Percentiles rank a stretch among this genome's conserved stretches.
These are phyloP conservation scores for Biscogniauxia marginata DNA, from an alignment of 2,329 filamentous ascomycete species.

Conservation along the genomic window DNA sequence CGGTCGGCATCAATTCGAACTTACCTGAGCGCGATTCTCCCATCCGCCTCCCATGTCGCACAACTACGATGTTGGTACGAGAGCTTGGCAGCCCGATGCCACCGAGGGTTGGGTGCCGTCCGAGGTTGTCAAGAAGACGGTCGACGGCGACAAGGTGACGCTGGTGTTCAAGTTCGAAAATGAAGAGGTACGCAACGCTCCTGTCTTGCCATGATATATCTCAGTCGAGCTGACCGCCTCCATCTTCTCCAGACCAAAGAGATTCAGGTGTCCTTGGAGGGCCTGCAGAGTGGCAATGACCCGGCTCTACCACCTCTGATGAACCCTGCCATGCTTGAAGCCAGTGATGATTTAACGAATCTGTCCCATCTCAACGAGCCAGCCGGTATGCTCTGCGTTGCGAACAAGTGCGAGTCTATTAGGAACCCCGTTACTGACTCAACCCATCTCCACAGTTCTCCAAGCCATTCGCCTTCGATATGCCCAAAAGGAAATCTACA, in stretches of 20 bases:
- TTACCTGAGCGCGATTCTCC: constrained; percentile 6
- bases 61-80: constrained; percentile 92
- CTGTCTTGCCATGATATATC: not conserved
- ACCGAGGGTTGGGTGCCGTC: constrained; percentile 97
- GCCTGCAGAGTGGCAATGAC: constrained; percentile 74
- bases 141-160: constrained; percentile 81
- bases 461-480: constrained; percentile 98
- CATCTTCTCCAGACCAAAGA: constrained; percentile 63
- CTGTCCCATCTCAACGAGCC: constrained; percentile 97
- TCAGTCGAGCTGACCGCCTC: constrained; percentile 14
- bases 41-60: constrained; percentile 69
- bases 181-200: constrained; percentile 68
- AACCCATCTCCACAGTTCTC: constrained; percentile 60
- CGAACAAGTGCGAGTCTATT: constrained; percentile 1
- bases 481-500: constrained; percentile 98
- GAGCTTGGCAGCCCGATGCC: constrained; percentile 96
- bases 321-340: constrained; percentile 98
- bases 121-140: constrained; percentile 82
- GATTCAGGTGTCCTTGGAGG: constrained; percentile 73
- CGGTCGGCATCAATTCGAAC: constrained; percentile 12
- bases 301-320: constrained; percentile 84
- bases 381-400: constrained; percentile 61
- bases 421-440: constrained; percentile 13
- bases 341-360: constrained; percentile 96
- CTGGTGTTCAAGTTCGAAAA: constrained; percentile 88